Conservation (phyloP, 2,329 filamentous ascomycete genomes). For the Juglanconis sp. region DNA sequence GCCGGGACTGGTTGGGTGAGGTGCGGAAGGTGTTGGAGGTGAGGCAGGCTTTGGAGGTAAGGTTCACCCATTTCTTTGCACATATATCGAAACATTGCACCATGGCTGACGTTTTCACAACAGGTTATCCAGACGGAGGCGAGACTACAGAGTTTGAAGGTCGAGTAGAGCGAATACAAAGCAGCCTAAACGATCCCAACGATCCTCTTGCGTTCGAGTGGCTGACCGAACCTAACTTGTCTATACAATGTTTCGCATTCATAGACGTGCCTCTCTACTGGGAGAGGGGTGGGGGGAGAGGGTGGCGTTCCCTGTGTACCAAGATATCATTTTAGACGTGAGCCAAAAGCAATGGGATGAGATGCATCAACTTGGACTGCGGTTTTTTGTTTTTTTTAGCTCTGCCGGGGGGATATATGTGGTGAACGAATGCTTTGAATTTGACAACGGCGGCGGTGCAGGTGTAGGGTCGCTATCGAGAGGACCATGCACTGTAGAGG, state of each 20-base stretch:
- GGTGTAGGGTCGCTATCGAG: too few relatives aligned
- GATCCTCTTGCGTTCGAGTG: not conserved
- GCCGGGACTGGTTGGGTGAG: constrained; percentile 89
- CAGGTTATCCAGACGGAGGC: constrained; percentile 89
- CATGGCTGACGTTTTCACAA: constrained; percentile 23
- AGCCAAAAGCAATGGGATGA: constrained; percentile 5
- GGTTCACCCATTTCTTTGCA: constrained; percentile 32
- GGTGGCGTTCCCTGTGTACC: constrained; percentile 9
- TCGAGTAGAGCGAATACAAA: constrained; percentile 55
- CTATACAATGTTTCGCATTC: constrained; percentile 2
- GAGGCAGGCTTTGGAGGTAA: constrained; percentile 90
- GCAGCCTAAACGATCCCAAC: not conserved
- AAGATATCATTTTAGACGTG: constrained; percentile 15
- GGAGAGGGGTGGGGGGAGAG: not conserved
- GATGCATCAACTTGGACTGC: not conserved
- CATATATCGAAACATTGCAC: not conserved
- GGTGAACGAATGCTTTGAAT: too few relatives aligned
- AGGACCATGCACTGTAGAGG: too few relatives aligned
- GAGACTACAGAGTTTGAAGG: constrained; percentile 78
- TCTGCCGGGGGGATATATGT: too few relatives aligned
- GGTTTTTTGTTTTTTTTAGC: too few relatives aligned
- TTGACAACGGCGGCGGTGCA: too few relatives aligned
- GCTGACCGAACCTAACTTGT: not conserved
- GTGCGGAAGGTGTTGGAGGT: constrained; percentile 91
- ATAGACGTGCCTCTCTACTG: constrained; percentile 4